phyloP scores from a whole-genome alignment of 192 early-diverging fungal genomes.

The Coemansia sp. region DNA sequence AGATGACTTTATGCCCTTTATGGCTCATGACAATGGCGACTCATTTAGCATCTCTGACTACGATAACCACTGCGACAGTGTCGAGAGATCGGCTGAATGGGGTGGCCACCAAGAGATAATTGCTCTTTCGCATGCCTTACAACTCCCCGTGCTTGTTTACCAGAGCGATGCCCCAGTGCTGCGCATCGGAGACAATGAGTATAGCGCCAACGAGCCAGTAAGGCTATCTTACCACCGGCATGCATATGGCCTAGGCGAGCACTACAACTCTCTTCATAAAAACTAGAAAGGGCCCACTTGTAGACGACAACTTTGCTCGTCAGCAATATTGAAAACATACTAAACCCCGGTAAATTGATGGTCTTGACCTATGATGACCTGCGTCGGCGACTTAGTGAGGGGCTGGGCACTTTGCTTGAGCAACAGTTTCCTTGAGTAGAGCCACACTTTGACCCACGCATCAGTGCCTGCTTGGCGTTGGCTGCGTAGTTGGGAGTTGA shows the following conservation, averaged over 20 bases:
- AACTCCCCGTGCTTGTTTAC: constrained; percentile 80
- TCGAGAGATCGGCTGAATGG: constrained; percentile 85
- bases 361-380: constrained; percentile 7
- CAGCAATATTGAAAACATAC: not conserved
- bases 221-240: constrained; percentile 86
- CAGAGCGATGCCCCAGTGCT: constrained; percentile 79
- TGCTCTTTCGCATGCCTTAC: constrained; percentile 70
- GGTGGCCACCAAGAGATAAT: constrained; percentile 91
- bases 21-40: constrained; percentile 77
- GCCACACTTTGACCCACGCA: constrained; percentile 40
- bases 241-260: constrained; percentile 89
- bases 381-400: constrained; percentile 2
- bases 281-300: not conserved
- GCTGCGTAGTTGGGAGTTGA: constrained; percentile 46
- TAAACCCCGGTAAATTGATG: not conserved
- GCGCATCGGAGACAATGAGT: constrained; percentile 76
- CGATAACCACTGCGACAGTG: constrained; percentile 69
- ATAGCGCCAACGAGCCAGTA: constrained; percentile 57
- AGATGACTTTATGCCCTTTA: constrained; percentile 91
- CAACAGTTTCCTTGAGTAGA: constrained; percentile 7
- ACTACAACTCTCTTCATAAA: constrained; percentile 87
- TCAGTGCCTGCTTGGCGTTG: constrained; percentile 48
- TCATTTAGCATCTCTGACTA: constrained; percentile 69
- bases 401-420: not conserved
- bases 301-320: not conserved